Evolutionary conservation across 805 yeast species (phyloP), one percentile per base, ranked within the genome.

Genomic region (Ogataea pilisensis): DNA sequence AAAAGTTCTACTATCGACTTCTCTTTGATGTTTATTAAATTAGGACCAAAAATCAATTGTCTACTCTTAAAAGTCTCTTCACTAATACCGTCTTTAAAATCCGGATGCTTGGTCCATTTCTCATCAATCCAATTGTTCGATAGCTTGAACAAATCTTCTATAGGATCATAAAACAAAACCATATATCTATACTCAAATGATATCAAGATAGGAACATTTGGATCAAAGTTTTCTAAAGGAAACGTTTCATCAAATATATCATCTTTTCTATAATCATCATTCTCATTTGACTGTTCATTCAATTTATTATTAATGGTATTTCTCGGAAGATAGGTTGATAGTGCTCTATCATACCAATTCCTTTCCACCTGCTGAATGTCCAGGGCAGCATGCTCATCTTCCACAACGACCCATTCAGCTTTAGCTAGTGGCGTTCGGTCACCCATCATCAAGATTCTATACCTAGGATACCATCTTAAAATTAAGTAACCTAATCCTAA

Each of bases 331-430:
- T 86, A 77, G 0, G 85, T 75, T 2, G 95, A 84, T 26, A 91
- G 55, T 9, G 86, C 72, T 51, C 85, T 78, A 52, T 84, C 81
- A 55, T 82, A 86, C 69, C 85, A 73, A 33, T 65, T 63, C 48
- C 82, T 74, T 1, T 66, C 54, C 12, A 93, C 78, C 2, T 65
- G 60, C 4, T 78, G 72, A 16, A 82, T 73, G 28, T 75, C 71
- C 46, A 93, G 71, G 52, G 88, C 95, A 16, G 97, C 98, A 69
- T 78, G 83, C 59, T 90, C 97, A 51, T 88, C 95, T 64, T 93
- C 99, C 19, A 93, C 73, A 14, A 89, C 95, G 13, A 90, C 84
- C 93, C 96, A 87, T 54, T 89, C 95, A 25, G 96, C 83, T 46
- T 75, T 73, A 1, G 88, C 96, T 45, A 93, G 66, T 0, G 95